These are phyloP conservation scores for Alnus rubra DNA, from an alignment of 306 rosid species.

Conservation along the genomic window DNA sequence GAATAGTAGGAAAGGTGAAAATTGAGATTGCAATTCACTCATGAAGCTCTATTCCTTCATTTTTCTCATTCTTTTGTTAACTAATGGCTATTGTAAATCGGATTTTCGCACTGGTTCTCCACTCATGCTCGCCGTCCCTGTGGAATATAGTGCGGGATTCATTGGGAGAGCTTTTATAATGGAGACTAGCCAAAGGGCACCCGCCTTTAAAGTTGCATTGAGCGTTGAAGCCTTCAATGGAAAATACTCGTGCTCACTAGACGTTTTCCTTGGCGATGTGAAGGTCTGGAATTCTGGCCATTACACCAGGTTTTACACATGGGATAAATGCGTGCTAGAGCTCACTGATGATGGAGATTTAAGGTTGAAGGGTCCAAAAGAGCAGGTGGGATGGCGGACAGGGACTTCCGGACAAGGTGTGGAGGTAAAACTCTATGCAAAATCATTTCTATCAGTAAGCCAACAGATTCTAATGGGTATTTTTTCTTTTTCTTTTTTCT, in stretches of 20 bases:
- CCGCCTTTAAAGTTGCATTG: slow-evolving; percentile 68
- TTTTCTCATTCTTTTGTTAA: slow-evolving; percentile 38
- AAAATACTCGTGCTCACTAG: slow-evolving; percentile 68
- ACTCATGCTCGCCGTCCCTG: slow-evolving; percentile 56
- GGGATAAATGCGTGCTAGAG: slow-evolving; percentile 62
- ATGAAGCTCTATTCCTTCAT: slow-evolving; percentile 55
- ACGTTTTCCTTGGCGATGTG: slow-evolving; percentile 80
- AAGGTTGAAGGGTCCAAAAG: slow-evolving; percentile 64
- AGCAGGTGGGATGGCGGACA: slow-evolving; percentile 78
- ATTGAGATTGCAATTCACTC: slow-evolving; percentile 15
- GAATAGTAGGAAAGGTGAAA: slow-evolving; percentile 19
- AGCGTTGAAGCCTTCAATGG: slow-evolving; percentile 56
- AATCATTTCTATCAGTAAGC: not conserved
- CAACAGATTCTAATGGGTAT: slow-evolving; percentile 22
- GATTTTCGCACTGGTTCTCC: slow-evolving; percentile 48
- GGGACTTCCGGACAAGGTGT: slow-evolving; percentile 93
- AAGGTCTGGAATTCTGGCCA: slow-evolving; percentile 91
- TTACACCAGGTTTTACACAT: slow-evolving; percentile 56
- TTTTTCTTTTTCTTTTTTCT: slow-evolving; percentile 11
- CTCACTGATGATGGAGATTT: slow-evolving; percentile 75
- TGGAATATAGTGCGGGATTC: slow-evolving; percentile 49
- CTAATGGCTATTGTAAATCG: slow-evolving; percentile 44
- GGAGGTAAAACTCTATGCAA: slow-evolving; percentile 54
- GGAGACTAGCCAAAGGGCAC: slow-evolving; percentile 40
- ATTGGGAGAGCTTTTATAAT: slow-evolving; percentile 64